Evolutionary conservation across 1,284 basidiomycete species (phyloP), one percentile per base, ranked within the genome.

Genomic region (Tilletia setariae): DNA sequence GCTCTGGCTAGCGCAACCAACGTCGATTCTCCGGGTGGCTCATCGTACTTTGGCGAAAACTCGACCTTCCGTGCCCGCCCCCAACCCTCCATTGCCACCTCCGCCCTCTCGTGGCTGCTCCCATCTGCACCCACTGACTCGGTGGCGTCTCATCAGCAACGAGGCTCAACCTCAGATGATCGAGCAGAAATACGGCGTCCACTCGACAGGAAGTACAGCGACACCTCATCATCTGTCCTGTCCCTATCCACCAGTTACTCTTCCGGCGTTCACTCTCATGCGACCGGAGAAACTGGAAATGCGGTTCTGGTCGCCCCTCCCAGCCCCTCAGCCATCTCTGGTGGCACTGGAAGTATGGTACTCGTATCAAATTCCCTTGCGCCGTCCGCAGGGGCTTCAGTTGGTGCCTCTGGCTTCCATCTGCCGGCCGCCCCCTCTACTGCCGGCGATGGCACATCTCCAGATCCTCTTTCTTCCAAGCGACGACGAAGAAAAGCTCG

Each of bases 351-450:
- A 1, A 61, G 56, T n/a, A 19, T 61, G 19, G 7, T 16, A 3
- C n/a, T 61, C 56, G 46, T 16, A 49, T 16, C 46, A 19, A 16
- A 23, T 16, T 49, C 46, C 16, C 6, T 49, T 6, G 6, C 56
- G 56, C 15, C 56, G 4, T 19, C 56, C 7, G 28, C 56, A 40
- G 30, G 16, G 15, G 30, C 56, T 19, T 49, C 46, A 16, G 46
- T 23, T 19, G 21, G 19, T 3, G 7, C 19, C 16, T 49, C 16
- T 16, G 19, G 46, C 46, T 23, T 61, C n/a, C 56, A 61, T 19
- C 56, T 61, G 25, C 56, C 56, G 9, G 56, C 32, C 7, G 25
- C 56, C 1, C 56, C 56, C n/a, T 61, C 56, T 8, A 61, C 56
- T 7, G 56, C 56, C 7, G 56, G 56, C 32, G 56, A 19, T 4